Conservation (phyloP, 306 rosid genomes). For the Sesbania bispinosa region DNA sequence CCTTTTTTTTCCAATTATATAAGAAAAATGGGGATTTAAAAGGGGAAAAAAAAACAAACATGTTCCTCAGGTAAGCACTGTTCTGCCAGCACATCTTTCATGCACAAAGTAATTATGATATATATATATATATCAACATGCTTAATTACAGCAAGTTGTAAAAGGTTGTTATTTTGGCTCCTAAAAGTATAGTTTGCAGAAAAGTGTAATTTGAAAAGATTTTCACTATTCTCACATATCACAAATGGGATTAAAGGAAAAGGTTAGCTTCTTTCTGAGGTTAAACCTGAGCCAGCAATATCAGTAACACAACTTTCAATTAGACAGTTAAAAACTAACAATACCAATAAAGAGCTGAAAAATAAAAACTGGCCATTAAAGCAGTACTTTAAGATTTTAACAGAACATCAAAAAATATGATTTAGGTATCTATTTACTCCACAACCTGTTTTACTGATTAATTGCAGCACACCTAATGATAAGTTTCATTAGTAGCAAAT, state of each 20-base stretch:
- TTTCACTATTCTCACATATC: neutral
- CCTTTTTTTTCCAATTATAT: neutral
- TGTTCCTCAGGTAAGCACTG: neutral
- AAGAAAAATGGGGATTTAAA: neutral
- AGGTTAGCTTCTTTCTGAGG: neutral
- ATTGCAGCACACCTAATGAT: no score
- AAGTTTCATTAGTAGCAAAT: no score
- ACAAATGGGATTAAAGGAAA: conserved; percentile 10
- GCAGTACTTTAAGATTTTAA: neutral
- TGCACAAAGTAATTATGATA: neutral
- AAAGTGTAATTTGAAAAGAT: neutral
- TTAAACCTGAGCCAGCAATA: conserved; percentile 1
- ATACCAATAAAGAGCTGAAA: conserved; percentile 4
- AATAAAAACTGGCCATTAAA: neutral
- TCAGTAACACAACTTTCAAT: conserved; percentile 9
- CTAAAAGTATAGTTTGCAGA: neutral
- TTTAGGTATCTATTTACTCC: no score
- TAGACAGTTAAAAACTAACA: neutral
- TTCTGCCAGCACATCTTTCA: conserved; percentile 5
- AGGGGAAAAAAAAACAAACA: neutral
- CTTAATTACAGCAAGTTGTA: neutral
- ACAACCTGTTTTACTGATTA: no score
- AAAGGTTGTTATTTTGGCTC: neutral
- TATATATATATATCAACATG: neutral
- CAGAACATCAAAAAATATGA: neutral